Evolutionary conservation across 495 filamentous ascomycete genomes (phyloP).

Genomic region (Penicillium roqueforti): DNA sequence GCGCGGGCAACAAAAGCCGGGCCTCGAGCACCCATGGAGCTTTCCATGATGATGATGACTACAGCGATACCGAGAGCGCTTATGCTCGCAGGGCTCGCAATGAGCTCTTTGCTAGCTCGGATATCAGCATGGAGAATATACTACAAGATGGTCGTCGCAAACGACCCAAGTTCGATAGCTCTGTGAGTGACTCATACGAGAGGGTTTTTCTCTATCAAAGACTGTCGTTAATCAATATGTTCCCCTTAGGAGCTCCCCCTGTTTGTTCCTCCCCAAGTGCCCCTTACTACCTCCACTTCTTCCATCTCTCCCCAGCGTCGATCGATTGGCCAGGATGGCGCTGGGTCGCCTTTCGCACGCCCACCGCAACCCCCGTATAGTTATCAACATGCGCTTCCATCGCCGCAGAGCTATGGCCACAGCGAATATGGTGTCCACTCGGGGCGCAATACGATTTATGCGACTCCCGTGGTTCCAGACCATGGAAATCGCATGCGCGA

Average conservation of each 20-base stretch:
- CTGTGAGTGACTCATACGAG: slow-evolving; percentile 56
- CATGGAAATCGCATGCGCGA: slow-evolving; percentile 64
- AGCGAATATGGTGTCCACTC: slow-evolving; percentile 45
- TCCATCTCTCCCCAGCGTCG: slow-evolving; percentile 90
- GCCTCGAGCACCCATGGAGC: slow-evolving; percentile 63
- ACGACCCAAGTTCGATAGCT: slow-evolving; percentile 95
- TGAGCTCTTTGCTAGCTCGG: slow-evolving; percentile 84
- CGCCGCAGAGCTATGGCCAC: slow-evolving; percentile 69
- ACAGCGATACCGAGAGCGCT: slow-evolving; percentile 78
- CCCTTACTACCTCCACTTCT: slow-evolving; percentile 79
- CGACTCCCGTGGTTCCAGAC: slow-evolving; percentile 53
- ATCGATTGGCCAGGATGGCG: slow-evolving; percentile 54
- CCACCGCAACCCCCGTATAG: slow-evolving; percentile 69
- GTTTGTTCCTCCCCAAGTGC: slow-evolving; percentile 90
- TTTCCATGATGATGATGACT: slow-evolving; percentile 62
- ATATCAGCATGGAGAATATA: slow-evolving; percentile 97
- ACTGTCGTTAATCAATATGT: slow-evolving; percentile 14
- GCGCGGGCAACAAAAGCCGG: slow-evolving; percentile 62
- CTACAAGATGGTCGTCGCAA: slow-evolving; percentile 94
- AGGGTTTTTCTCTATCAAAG: slow-evolving; percentile 4
- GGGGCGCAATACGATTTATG: slow-evolving; percentile 41
- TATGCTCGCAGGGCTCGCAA: slow-evolving; percentile 68
- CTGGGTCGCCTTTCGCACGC: slow-evolving; percentile 63
- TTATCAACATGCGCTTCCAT: slow-evolving; percentile 67
- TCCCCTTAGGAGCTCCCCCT: slow-evolving; percentile 78